These are phyloP conservation scores for Solanum bulbocastanum DNA, from an alignment of 257 asterid genomes.

Conservation along the genomic window DNA sequence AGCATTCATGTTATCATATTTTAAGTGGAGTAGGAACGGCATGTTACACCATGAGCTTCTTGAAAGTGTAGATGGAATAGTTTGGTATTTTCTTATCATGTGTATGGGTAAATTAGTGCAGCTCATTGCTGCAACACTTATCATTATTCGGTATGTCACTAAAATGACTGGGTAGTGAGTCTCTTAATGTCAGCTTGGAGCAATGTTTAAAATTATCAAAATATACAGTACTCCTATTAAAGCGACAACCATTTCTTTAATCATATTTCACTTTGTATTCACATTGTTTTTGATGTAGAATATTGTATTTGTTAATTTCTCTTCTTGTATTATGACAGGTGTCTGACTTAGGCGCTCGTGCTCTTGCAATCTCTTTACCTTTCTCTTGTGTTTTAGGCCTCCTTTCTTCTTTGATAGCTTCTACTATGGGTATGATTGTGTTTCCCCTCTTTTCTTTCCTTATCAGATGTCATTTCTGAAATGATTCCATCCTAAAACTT, in stretches of 20 bases:
- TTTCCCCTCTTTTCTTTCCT: not conserved
- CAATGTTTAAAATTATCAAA: not conserved
- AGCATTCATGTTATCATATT: not conserved
- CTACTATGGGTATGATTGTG: conserved; percentile 71
- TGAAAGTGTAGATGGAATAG: not conserved
- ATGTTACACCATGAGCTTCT: not conserved
- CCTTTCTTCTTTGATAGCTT: conserved; percentile 87
- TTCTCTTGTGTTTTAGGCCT: conserved; percentile 84
- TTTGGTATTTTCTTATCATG: not conserved
- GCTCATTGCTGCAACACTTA: not conserved
- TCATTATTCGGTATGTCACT: not conserved
- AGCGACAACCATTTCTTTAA: not conserved
- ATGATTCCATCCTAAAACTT: not conserved
- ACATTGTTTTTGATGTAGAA: not conserved
- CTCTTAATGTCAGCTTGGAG: not conserved
- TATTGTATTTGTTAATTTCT: not conserved
- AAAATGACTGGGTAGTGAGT: not conserved
- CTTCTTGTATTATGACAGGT: conserved; percentile 38
- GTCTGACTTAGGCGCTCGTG: conserved; percentile 75
- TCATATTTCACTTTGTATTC: not conserved
- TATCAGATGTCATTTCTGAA: not conserved
- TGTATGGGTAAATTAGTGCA: not conserved
- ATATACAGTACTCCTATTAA: not conserved
- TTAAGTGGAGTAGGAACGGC: not conserved
- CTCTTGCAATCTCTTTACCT: conserved; percentile 92